Evolutionary conservation across 1,139 yeast genomes (phyloP), one percentile per base, ranked within the genome.

Genomic region (Lipomyces yarrowii): DNA sequence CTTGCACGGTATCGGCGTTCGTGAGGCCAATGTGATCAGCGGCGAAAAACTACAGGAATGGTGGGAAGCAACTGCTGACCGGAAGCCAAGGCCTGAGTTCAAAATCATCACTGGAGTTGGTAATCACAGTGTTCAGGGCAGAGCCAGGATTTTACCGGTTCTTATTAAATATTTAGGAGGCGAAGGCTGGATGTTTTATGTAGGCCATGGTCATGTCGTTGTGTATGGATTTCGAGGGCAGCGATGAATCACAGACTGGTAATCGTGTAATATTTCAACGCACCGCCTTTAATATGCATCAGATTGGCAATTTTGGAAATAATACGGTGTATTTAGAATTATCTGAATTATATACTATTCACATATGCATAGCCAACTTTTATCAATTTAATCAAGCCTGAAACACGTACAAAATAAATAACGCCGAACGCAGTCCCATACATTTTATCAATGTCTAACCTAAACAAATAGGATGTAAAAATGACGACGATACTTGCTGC

Each of bases 101-200:
- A 57, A 54, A 32, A 66, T 72, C 35, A 61, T 72, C 39, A 71
- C 73, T 11, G 74, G 74, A 1, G 53, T 42, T 7, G 74, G 74
- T 3, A 37, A 52, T n/a, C 73, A 71, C 46, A 67, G 70, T 30
- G 55, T 57, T 18, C 67, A 65, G 11, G 69, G 69, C 11, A 58
- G 37, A 13, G 66, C 73, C 13, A 52, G 61, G n/a, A 35, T 71
- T n/a, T 56, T 62, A 54, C 72, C 72, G 5, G 65, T 64, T 21
- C 61, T 70, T 11, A 60, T 61, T 3, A 62, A 64, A 42, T 54
- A 59, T 32, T 61, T 70, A 42, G 67, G 64, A n/a, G 63, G 63
- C 8, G 62, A 69, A 18, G 66, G 67, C n/a, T 71, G 73, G 73
- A 59, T 53, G 46, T 58, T 64, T 30, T 61, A 67, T 18, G 58